These are phyloP conservation scores for Blastobotrys robertii DNA, from an alignment of 805 yeast genomes.

Conservation along the genomic window DNA sequence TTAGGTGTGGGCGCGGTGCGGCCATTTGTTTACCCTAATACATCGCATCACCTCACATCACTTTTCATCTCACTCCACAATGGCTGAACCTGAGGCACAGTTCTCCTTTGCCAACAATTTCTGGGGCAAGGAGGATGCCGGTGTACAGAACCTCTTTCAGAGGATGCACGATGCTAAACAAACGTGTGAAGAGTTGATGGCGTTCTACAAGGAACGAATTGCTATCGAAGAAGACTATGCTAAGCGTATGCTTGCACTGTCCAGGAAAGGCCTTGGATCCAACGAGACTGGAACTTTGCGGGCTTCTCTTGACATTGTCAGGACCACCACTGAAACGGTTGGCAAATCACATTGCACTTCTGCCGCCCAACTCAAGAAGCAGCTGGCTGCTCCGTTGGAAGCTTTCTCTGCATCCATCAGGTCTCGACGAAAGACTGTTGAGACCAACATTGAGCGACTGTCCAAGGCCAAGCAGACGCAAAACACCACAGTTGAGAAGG, in stretches of 20 bases:
- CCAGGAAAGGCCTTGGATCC: constrained; percentile 43
- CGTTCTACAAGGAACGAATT: constrained; percentile 43
- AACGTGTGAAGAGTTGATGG: constrained; percentile 43
- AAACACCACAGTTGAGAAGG: constrained; percentile 26
- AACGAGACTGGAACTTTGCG: constrained; percentile 52
- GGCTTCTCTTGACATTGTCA: constrained; percentile 48
- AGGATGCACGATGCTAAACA: constrained; percentile 50
- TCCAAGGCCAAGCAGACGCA: constrained; percentile 35
- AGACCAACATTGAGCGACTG: constrained; percentile 48
- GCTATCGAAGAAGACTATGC: constrained; percentile 68
- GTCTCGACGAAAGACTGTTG: constrained; percentile 46
- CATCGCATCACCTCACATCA: not conserved
- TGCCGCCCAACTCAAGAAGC: constrained; percentile 40
- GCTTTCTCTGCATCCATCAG: constrained; percentile 43
- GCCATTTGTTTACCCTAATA: no score
- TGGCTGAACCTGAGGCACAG: constrained; percentile 5
- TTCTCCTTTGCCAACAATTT: constrained; percentile 27
- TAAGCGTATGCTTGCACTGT: constrained; percentile 41
- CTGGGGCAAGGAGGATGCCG: constrained; percentile 53
- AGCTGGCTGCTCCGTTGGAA: constrained; percentile 43
- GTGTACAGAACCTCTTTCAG: constrained; percentile 44
- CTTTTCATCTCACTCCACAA: constrained; percentile 1
- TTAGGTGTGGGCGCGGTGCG: no score
- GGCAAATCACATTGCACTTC: constrained; percentile 46
- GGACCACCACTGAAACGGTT: constrained; percentile 49